Base-by-base conservation (phyloP, 768 basidiomycete genomes). In the Mycena kentingensis region DNA sequence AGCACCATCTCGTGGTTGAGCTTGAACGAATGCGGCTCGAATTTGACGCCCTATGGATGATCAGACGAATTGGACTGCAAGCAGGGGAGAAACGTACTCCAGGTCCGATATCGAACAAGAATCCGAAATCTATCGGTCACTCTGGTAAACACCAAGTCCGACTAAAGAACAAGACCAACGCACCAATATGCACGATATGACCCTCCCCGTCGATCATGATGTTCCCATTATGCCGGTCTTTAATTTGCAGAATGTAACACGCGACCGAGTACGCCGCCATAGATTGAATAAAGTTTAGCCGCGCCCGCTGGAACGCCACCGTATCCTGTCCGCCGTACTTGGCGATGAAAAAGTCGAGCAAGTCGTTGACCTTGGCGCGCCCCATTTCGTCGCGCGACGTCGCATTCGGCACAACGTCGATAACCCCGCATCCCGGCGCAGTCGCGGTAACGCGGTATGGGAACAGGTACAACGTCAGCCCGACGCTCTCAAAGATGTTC, bases 331-430 rank as follows among this genome's bases (percentile, higher is more conserved):
- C 87, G 19, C 96, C 97, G 63, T 97, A 97, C 67, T 89, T 95
- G 28, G 91, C 83, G 22, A 92, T 78, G 70, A 98, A 99, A 75
- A 98, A 99, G 60, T 88, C 88, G 28, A 90, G 80, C 18, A 99
- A 78, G 66, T 99, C 95, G 60, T 98, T 98, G 66, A 98, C 90
- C 73, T 98, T 98, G 27, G 93, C 92, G 28, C 97, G 84, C 27
- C 97, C 97, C 97, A 99, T 98, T 74, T 99, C 97, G 67, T 99
- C 97, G 49, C 97, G 83, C 0, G 97, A 98, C 0, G 97, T 99
- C 0, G 97, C 85, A 66, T 98, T 93, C 1, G 97, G 96, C 3
- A 99, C 93, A 34, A 98, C 97, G 59, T 99, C 97, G 55, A 99
- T 98, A 46, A 99, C 93, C 42, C 97, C 97, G 57, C 93, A 96